Conservation (phyloP, 352 stramenopile species). For the Phytopythium boreale region DNA sequence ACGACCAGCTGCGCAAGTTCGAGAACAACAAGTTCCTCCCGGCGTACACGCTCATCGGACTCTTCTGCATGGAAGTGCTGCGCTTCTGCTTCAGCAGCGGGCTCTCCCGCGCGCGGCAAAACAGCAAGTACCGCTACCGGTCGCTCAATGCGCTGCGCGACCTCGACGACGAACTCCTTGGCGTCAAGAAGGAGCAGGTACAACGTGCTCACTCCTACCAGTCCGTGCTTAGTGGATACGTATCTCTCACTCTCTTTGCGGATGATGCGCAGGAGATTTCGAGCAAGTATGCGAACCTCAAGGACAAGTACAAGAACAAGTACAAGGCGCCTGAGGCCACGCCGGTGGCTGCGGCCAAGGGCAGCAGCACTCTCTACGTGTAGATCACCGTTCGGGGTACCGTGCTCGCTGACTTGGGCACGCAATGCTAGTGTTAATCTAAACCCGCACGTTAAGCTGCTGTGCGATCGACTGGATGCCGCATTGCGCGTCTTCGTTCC, state of each 20-base stretch:
- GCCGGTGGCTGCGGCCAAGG: conserved; percentile 16
- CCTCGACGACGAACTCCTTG: conserved; percentile 68
- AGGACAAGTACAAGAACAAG: conserved; percentile 78
- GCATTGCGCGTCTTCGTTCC: conserved; percentile 37
- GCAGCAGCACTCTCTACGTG: conserved; percentile 31
- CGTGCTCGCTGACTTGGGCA: not conserved
- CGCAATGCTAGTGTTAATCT: not conserved
- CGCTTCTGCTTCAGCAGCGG: conserved; percentile 70
- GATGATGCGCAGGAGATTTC: conserved; percentile 48
- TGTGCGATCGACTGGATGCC: conserved; percentile 37
- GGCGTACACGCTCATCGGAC: conserved; percentile 52
- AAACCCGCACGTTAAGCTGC: conserved; percentile 35
- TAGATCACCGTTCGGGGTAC: conserved; percentile 11
- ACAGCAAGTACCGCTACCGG: conserved; percentile 57
- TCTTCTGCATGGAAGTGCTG: conserved; percentile 68
- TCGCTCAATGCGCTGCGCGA: conserved; percentile 53
- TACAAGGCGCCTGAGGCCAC: conserved; percentile 45
- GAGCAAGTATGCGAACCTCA: conserved; percentile 66
- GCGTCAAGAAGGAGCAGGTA: conserved; percentile 68
- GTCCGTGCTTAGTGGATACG: too few relatives aligned
- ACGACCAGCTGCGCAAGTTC: conserved; percentile 50
- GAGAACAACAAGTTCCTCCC: conserved; percentile 68
- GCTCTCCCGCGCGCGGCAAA: conserved; percentile 36
- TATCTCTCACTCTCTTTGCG: not conserved
- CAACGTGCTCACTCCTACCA: not conserved